Evolutionary conservation across 805 yeast genomes (phyloP), one percentile per base, ranked within the genome.

Genomic region (Saitoella complicata): DNA sequence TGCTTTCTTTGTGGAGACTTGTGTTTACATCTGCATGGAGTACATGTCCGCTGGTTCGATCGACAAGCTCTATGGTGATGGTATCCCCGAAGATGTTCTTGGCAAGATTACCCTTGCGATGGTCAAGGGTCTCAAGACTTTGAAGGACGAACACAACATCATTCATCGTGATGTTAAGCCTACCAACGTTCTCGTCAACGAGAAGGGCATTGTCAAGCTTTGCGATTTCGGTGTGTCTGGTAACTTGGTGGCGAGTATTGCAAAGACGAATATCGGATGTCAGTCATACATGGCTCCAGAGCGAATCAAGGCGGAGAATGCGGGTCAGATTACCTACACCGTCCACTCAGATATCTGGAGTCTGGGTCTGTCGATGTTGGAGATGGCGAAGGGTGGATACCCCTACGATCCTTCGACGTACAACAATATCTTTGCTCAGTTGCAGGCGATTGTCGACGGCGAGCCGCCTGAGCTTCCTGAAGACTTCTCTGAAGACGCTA

Each of bases 241-340:
- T 12, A 88, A 88, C 57, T 66, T 88, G 49, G 97, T 91, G 21
- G 95, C 96, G 1, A 84, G 95, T 0, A 69, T 88, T 54, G 97
- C 97, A 10, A 78, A 85, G 55, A 88, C 98, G 0, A 88, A 91
- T 55, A 85, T 88, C 52, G 98, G 98, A 4, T 88, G 98, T 63
- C 98, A 91, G 63, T 81, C 94, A 1, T 88, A 88, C 62, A 91
- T 91, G 97, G 97, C 97, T 1, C 98, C 98, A 1, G 98, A 88
- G 59, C 73, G 98, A 57, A 91, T 91, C 53, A 41, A 43, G 31
- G 53, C 55, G 71, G 49, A 76, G 67, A 50, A 88, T 7, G 46
- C 86, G 1, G 86, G 80, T 56, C 87, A 76, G 52, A 69, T 74
- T 6, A 75, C 91, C 0, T 88, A 88, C 62, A 77, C 95, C 1